A percentile compares a stretch with the other conserved stretches of the same genome.
phyloP scores from a whole-genome alignment of 768 basidiomycete genomes.

The Auriscalpium orientale region DNA sequence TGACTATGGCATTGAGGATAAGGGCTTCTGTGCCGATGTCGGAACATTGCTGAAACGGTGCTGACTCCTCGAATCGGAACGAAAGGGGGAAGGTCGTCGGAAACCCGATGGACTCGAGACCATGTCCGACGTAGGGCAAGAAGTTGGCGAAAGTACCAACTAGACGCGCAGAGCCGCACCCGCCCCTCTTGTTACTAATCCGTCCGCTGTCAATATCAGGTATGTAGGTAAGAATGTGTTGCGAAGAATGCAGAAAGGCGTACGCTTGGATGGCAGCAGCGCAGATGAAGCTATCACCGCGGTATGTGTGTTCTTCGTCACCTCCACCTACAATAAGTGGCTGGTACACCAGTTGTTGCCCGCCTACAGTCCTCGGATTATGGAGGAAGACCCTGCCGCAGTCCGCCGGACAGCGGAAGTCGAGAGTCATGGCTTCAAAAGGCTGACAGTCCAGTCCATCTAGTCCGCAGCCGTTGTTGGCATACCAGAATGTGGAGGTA shows the following conservation, averaged over 20 bases:
- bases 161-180: constrained; percentile 66
- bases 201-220: constrained; percentile 41
- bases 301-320: constrained; percentile 61
- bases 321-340: constrained; percentile 86
- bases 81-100: constrained; percentile 69
- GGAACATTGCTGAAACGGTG: constrained; percentile 51
- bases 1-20: constrained; percentile 64
- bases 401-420: constrained; percentile 77
- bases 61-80: constrained; percentile 45
- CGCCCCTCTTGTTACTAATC: constrained; percentile 55
- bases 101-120: constrained; percentile 67
- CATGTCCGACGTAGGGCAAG: constrained; percentile 47
- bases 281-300: constrained; percentile 82
- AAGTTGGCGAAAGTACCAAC: constrained; percentile 70
- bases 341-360: constrained; percentile 52
- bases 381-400: constrained; percentile 57
- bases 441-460: constrained; percentile 60
- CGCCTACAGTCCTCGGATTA: constrained; percentile 70
- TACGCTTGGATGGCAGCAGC: constrained; percentile 78
- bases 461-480: constrained; percentile 67
- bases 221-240: too few relatives aligned
- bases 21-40: constrained; percentile 67
- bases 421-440: constrained; percentile 50
- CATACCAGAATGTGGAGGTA: constrained; percentile 62
- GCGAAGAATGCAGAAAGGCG: constrained; percentile 13